phyloP scores from a whole-genome alignment of 2,329 filamentous ascomycete genomes.

The Westerdykella ornata region DNA sequence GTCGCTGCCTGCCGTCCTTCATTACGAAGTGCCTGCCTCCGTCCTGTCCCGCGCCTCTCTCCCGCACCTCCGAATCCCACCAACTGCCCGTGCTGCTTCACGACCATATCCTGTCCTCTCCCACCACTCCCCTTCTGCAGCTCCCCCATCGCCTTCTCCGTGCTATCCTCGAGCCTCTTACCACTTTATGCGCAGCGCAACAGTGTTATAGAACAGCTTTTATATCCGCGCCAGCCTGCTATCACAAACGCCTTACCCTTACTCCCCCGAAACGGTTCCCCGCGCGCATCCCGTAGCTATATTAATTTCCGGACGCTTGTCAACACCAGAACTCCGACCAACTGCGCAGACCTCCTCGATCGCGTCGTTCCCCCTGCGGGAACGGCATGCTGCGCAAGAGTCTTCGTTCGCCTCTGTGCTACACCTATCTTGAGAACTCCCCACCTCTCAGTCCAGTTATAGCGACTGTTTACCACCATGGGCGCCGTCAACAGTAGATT shows the following conservation, averaged over 20 bases:
- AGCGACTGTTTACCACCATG: conserved; percentile 50
- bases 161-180: too few species aligned
- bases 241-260: too few species aligned
- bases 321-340: conserved; percentile 12
- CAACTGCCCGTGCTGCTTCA: too few species aligned
- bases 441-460: conserved; percentile 12
- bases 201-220: too few species aligned
- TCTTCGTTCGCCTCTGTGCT: conserved; percentile 3
- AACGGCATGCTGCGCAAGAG: conserved; percentile 23
- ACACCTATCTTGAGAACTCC: neutral
- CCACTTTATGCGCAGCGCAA: too few species aligned
- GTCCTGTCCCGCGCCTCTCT: too few species aligned
- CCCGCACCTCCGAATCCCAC: too few species aligned
- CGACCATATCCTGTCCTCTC: too few species aligned
- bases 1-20: conserved; percentile 10
- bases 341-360: conserved; percentile 9
- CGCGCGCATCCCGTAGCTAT: conserved; percentile 17
- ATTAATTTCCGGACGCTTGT: conserved; percentile 20
- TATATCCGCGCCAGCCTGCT: too few species aligned
- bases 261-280: conserved; percentile 9
- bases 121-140: too few species aligned
- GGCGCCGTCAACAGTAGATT: conserved; percentile 84
- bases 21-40: neutral
- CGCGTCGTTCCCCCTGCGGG: conserved; percentile 11
- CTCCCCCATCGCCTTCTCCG: too few species aligned